Base-by-base conservation (phyloP, 768 basidiomycete species). In the Agaricus bisporus region DNA sequence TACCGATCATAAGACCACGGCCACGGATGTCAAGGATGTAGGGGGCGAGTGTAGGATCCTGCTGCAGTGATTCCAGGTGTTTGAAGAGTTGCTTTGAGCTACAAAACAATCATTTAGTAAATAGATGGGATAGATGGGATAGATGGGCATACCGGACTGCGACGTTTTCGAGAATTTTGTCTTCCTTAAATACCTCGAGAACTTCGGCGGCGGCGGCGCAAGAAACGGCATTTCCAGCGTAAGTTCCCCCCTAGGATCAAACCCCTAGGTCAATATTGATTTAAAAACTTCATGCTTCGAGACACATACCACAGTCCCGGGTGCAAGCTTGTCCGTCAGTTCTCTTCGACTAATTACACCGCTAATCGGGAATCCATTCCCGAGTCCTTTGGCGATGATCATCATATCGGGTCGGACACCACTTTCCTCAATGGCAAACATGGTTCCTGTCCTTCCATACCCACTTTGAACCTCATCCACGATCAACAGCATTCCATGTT, bases 351-450 rank as follows among this genome's bases (percentile, higher is more conserved):
- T 86, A 48, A 94, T 78, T 38, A 98, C 81, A 6, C 83, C 93
- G 55, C 90, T 92, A 51, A 98, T 73, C 2, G 95, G 95, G 80
- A 97, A 95, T 3, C 95, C 95, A 66, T 95, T 92, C 37, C 90
- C 91, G 5, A 94, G 69, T 9, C 91, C 91, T 83, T 98, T 98
- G 28, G 95, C 95, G 57, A 91, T 84, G 51, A 88, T 70, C 72
- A 98, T 70, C 48, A 98, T 85, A 63, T 98, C 95, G 1, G 95
- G 95, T 56, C 77, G 75, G 52, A 97, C 86, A 2, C 84, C 85
- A 42, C 89, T 88, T 65, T 92, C 83, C 66, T 92, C 83, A 52
- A 90, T 80, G n/a, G 81, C 79, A 64, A 91, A 94, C 66, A 81
- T 79, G 61, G 80, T 82, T 6, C 95, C 95, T 2, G 94, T 91